A percentile compares a stretch with the other conserved stretches of the same genome.
phyloP scores from a whole-genome alignment of 2,329 filamentous ascomycete species.

The Neopestalotiopsis sp. region DNA sequence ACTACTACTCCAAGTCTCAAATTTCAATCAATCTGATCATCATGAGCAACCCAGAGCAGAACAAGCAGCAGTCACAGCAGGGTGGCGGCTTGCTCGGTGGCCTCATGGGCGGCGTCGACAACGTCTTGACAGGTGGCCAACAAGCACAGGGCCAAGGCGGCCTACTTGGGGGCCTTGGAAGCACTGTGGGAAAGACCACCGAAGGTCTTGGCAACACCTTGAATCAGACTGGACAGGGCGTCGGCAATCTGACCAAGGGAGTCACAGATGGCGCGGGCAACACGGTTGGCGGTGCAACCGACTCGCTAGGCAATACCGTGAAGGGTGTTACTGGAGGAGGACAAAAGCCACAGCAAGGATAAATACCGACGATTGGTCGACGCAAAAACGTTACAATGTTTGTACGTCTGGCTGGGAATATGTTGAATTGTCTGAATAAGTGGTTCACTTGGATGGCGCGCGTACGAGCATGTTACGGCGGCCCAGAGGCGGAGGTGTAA shows the following conservation, averaged over 20 bases:
- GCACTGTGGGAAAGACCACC: conserved; percentile 38
- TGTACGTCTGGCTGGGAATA: too few relatives aligned
- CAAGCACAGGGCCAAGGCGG: conserved; percentile 43
- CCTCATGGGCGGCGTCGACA: conserved; percentile 40
- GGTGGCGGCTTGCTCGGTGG: conserved; percentile 39
- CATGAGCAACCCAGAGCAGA: conserved; percentile 14
- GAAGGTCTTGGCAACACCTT: conserved; percentile 31
- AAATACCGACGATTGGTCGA: not conserved
- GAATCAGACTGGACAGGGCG: conserved; percentile 28
- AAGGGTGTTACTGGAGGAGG: conserved; percentile 27
- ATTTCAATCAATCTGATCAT: not conserved
- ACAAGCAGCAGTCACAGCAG: conserved; percentile 15
- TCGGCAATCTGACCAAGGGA: conserved; percentile 30
- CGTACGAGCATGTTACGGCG: too few relatives aligned
- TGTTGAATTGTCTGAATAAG: too few relatives aligned
- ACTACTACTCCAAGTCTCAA: not conserved
- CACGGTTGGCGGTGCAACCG: conserved; percentile 32
- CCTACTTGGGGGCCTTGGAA: conserved; percentile 37
- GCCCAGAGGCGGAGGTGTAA: too few relatives aligned
- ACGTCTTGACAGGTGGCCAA: conserved; percentile 43
- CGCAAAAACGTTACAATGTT: too few relatives aligned
- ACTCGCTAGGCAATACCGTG: conserved; percentile 29
- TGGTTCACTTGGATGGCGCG: too few relatives aligned
- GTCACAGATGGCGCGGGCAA: conserved; percentile 39
- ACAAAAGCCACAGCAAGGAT: not conserved